Conservation (phyloP, 495 filamentous ascomycete species). For the Xylaria grammica region DNA sequence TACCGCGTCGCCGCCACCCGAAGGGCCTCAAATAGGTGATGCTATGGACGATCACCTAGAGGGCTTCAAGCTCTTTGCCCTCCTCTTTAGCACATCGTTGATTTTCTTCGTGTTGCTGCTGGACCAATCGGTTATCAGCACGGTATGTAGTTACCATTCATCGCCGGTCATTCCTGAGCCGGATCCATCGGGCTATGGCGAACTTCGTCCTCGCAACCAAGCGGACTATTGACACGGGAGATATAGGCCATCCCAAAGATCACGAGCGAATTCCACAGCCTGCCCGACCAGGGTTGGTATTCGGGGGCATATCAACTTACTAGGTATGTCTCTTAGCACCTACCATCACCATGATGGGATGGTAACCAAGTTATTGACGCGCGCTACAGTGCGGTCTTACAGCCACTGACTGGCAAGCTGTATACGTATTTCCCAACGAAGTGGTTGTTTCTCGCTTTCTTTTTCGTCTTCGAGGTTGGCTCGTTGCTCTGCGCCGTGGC, state of each 20-base stretch:
- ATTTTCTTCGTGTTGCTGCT: constrained; percentile 56
- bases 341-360: not conserved
- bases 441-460: constrained; percentile 52
- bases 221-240: constrained; percentile 1
- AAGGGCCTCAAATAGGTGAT: constrained; percentile 12
- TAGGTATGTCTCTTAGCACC: constrained; percentile 34
- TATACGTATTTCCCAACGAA: constrained; percentile 53
- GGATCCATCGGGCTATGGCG: constrained; percentile 26
- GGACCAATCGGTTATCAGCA: constrained; percentile 56
- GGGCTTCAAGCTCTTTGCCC: constrained; percentile 31
- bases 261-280: constrained; percentile 49
- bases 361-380: constrained; percentile 19
- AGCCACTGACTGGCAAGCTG: constrained; percentile 57
- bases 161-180: not conserved
- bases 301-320: constrained; percentile 43
- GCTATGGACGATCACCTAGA: constrained; percentile 29
- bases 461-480: constrained; percentile 57
- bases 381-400: constrained; percentile 42
- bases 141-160: constrained; percentile 36
- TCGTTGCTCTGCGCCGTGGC: constrained; percentile 60
- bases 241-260: constrained; percentile 44
- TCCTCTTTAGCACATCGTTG: constrained; percentile 40
- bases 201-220: constrained; percentile 40
- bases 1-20: not conserved
- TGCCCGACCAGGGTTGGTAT: constrained; percentile 60